Evolutionary conservation across 2,329 filamentous ascomycete genomes (phyloP).

Genomic region (Penicillium sp.): DNA sequence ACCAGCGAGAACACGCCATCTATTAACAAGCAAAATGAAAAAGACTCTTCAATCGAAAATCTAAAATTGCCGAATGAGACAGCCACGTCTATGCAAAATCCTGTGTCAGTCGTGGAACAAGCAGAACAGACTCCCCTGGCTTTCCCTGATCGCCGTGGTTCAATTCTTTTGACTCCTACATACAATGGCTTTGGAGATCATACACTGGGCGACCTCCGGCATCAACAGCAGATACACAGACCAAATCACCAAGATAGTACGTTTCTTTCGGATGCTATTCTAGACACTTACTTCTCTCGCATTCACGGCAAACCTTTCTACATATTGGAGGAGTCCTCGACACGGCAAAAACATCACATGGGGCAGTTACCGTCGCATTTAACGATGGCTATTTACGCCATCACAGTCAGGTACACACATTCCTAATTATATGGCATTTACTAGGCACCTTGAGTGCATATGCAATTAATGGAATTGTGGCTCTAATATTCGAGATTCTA

Average conservation of each 20-base stretch:
- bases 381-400: slow-evolving; percentile 53
- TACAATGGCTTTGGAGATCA: slow-evolving; percentile 17
- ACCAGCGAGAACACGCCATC: slow-evolving; percentile 46
- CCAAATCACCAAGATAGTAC: slow-evolving; percentile 44
- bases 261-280: slow-evolving; percentile 55
- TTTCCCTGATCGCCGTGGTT: slow-evolving; percentile 16
- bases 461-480: not conserved
- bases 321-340: slow-evolving; percentile 72
- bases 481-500: slow-evolving; percentile 32
- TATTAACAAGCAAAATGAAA: slow-evolving; percentile 24
- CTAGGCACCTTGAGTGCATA: not conserved
- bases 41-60: slow-evolving; percentile 11
- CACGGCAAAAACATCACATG: slow-evolving; percentile 66
- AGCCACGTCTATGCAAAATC: slow-evolving; percentile 19
- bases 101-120: slow-evolving; percentile 4
- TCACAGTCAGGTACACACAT: slow-evolving; percentile 56
- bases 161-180: slow-evolving; percentile 17
- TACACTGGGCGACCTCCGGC: slow-evolving; percentile 13
- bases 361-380: slow-evolving; percentile 58
- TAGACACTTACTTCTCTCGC: slow-evolving; percentile 75
- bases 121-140: slow-evolving; percentile 17
- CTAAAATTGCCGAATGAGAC: slow-evolving; percentile 14
- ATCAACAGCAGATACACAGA: slow-evolving; percentile 21
- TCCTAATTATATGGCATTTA: not conserved
- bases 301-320: slow-evolving; percentile 80